phyloP scores from a whole-genome alignment of 352 stramenopile species.

The Phytophthora agathidicida region DNA sequence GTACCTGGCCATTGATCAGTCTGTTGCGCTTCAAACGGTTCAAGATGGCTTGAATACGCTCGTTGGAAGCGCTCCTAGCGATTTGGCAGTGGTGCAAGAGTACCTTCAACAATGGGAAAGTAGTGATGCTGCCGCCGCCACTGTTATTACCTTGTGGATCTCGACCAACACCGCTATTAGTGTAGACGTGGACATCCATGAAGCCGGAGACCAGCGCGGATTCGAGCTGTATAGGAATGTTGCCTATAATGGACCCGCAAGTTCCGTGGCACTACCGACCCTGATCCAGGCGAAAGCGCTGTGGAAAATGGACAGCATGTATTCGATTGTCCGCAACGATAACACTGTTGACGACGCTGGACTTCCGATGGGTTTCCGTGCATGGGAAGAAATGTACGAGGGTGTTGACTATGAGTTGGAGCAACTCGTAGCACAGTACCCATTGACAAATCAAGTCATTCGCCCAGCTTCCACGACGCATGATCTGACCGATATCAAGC shows the following conservation, averaged over 20 bases:
- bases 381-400: constrained; percentile 68
- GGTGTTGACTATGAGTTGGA: constrained; percentile 62
- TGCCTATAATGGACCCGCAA: constrained; percentile 19
- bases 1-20: constrained; percentile 49
- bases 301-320: constrained; percentile 45
- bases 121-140: constrained; percentile 37
- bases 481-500: constrained; percentile 28
- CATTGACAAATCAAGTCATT: constrained; percentile 27
- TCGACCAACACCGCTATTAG: constrained; percentile 21
- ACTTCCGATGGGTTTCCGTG: constrained; percentile 55
- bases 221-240: constrained; percentile 57
- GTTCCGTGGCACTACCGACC: constrained; percentile 28
- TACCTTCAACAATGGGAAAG: constrained; percentile 61
- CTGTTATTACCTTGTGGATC: constrained; percentile 50
- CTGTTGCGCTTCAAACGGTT: constrained; percentile 13
- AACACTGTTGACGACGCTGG: constrained; percentile 11
- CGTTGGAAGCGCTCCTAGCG: constrained; percentile 3
- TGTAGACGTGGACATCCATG: constrained; percentile 51
- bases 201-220: constrained; percentile 44
- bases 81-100: constrained; percentile 32
- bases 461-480: constrained; percentile 21
- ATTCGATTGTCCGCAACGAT: constrained; percentile 47
- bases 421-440: constrained; percentile 44
- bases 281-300: constrained; percentile 48
- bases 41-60: constrained; percentile 29